Percentiles rank a stretch among this genome's conserved stretches.
phyloP scores from a whole-genome alignment of 1,284 basidiomycete species.

The Melampsora americana region DNA sequence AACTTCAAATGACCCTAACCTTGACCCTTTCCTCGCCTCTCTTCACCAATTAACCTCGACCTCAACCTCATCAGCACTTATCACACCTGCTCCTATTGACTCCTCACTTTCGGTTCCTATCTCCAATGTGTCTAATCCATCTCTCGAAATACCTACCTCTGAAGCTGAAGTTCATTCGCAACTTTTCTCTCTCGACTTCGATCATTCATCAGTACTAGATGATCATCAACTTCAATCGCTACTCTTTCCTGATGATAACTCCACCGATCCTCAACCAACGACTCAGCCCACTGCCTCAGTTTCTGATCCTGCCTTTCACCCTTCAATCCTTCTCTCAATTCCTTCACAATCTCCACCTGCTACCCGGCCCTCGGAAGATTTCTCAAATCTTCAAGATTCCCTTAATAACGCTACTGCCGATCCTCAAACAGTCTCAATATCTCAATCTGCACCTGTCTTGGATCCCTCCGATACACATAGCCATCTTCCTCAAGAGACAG shows the following conservation, averaged over 20 bases:
- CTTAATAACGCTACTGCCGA: not conserved
- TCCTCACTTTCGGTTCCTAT: too few relatives aligned
- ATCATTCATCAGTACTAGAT: not conserved
- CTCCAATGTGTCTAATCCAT: too few relatives aligned
- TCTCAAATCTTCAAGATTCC: not conserved
- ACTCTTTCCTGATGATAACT: not conserved
- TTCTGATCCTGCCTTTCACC: not conserved
- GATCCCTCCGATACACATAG: not conserved
- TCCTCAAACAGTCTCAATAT: not conserved
- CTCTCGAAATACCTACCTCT: not conserved
- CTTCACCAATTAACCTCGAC: not conserved
- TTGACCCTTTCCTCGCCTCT: not conserved
- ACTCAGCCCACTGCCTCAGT: not conserved
- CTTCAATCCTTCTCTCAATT: not conserved
- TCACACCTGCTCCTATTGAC: not conserved
- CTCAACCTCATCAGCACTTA: not conserved
- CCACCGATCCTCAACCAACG: not conserved
- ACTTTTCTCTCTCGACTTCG: not conserved
- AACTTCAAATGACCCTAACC: not conserved
- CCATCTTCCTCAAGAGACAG: not conserved
- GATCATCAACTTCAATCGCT: not conserved
- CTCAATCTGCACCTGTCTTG: not conserved
- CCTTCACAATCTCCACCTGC: not conserved
- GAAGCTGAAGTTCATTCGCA: not conserved
- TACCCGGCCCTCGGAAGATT: too few relatives aligned